Conservation (phyloP, 352 stramenopile genomes). For the Phytophthora citricola region DNA sequence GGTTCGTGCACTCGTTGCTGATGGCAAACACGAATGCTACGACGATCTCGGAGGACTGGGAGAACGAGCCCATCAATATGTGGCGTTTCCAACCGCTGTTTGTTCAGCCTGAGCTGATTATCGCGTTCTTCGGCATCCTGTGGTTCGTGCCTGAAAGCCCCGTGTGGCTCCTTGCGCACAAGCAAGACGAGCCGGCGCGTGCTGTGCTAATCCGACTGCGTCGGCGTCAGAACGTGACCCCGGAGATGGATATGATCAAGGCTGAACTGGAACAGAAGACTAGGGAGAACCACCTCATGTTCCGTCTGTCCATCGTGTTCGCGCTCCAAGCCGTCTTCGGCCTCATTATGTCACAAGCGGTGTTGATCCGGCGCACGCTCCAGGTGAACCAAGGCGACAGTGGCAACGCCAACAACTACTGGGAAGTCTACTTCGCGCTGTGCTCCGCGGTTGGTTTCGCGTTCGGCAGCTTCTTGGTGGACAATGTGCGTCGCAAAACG, state of each 20-base stretch:
- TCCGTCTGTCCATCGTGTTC: conserved; percentile 70
- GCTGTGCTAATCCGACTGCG: conserved; percentile 65
- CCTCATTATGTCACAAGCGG: conserved; percentile 69
- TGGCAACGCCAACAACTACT: conserved; percentile 45
- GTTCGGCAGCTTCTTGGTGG: conserved; percentile 83
- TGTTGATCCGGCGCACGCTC: conserved; percentile 62
- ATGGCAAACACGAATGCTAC: conserved; percentile 60
- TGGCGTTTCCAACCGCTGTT: conserved; percentile 77
- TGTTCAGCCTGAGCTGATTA: conserved; percentile 61
- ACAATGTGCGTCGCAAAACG: conserved; percentile 88
- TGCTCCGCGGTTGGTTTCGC: conserved; percentile 55
- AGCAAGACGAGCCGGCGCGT: conserved; percentile 61
- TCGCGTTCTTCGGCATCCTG: conserved; percentile 59
- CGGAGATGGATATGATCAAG: conserved; percentile 64
- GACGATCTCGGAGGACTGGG: conserved; percentile 40
- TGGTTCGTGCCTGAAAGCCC: conserved; percentile 84
- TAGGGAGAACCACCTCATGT: conserved; percentile 58
- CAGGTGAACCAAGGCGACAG: conserved; percentile 31
- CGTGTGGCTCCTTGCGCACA: conserved; percentile 71
- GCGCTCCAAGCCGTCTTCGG: conserved; percentile 67
- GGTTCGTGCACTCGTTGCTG: conserved; percentile 67
- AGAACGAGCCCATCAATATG: conserved; percentile 54
- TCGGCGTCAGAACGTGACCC: conserved; percentile 72
- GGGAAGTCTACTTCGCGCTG: conserved; percentile 63
- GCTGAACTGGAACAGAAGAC: conserved; percentile 60